These are phyloP conservation scores for Candida sp. DNA, from an alignment of 1,139 yeast species.

Conservation along the genomic window DNA sequence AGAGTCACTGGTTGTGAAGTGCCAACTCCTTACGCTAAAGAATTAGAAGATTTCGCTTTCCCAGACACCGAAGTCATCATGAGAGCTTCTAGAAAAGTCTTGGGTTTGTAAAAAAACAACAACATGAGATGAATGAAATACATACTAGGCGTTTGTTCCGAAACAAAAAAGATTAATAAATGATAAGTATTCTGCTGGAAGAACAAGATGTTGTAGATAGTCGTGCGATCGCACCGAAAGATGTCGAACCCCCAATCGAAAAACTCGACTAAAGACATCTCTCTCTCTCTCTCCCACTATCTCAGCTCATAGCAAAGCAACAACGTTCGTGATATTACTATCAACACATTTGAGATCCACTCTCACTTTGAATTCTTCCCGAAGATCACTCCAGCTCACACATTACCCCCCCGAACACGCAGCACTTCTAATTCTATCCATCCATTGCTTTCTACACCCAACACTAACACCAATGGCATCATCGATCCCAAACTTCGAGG, in stretches of 20 bases:
- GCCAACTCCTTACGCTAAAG: constrained; percentile 98
- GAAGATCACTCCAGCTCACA: too few species aligned
- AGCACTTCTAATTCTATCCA: too few species aligned
- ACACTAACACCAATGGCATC: too few species aligned
- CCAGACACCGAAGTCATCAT: constrained; percentile 93
- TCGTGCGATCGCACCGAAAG: neutral
- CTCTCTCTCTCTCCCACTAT: neutral
- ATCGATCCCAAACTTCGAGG: too few species aligned
- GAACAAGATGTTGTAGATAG: neutral
- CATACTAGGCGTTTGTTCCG: neutral
- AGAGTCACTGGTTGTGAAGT: constrained; percentile 99
- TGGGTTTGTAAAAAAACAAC: constrained; percentile 55
- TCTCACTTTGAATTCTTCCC: too few species aligned
- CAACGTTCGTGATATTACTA: too few species aligned
- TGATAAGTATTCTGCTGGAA: neutral
- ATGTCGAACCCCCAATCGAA: too few species aligned
- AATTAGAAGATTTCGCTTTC: constrained; percentile 98
- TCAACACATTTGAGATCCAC: too few species aligned
- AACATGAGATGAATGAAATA: neutral
- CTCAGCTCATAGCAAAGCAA: too few species aligned
- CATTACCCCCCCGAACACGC: too few species aligned
- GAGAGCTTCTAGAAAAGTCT: constrained; percentile 90
- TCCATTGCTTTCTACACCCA: too few species aligned
- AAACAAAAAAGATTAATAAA: neutral
- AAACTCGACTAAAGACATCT: neutral